A percentile compares a stretch with the other conserved stretches of the same genome.
Conservation (phyloP, 2,329 filamentous ascomycete species). For the Stemphylium beticola region DNA sequence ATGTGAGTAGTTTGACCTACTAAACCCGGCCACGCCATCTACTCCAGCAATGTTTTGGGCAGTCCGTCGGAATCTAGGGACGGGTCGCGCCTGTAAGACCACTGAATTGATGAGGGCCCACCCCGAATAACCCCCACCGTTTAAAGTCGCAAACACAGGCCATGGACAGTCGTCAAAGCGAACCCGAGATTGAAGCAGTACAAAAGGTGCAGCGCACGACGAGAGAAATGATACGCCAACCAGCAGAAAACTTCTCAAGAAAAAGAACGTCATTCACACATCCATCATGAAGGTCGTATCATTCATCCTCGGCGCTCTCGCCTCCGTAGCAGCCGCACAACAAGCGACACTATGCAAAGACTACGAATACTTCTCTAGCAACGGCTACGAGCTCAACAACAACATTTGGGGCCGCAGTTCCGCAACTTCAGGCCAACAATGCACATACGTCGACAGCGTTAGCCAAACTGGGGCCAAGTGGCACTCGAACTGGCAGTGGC, state of each 20-base stretch:
- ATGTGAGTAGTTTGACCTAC: slow-evolving; percentile 5
- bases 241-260: background rate
- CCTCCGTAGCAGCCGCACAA: slow-evolving; percentile 5
- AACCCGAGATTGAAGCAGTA: background rate
- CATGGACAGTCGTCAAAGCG: background rate
- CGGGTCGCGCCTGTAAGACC: slow-evolving; percentile 6
- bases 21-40: background rate
- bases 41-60: background rate
- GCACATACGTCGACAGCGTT: slow-evolving; percentile 27
- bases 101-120: slow-evolving; percentile 10
- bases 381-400: slow-evolving; percentile 34
- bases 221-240: background rate
- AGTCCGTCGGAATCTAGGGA: slow-evolving; percentile 14
- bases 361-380: slow-evolving; percentile 26
- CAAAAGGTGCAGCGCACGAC: slow-evolving; percentile 3
- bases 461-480: slow-evolving; percentile 22
- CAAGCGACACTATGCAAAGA: slow-evolving; percentile 25
- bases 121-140: slow-evolving; percentile 6
- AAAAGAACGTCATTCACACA: background rate
- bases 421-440: slow-evolving; percentile 23
- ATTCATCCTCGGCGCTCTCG: slow-evolving; percentile 9
- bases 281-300: slow-evolving; percentile 12
- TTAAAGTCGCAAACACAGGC: slow-evolving; percentile 3
- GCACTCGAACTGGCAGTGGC: slow-evolving; percentile 26
- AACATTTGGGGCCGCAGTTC: slow-evolving; percentile 31